Base-by-base conservation (phyloP, 2,329 filamentous ascomycete genomes). In the Penicillium sp. region DNA sequence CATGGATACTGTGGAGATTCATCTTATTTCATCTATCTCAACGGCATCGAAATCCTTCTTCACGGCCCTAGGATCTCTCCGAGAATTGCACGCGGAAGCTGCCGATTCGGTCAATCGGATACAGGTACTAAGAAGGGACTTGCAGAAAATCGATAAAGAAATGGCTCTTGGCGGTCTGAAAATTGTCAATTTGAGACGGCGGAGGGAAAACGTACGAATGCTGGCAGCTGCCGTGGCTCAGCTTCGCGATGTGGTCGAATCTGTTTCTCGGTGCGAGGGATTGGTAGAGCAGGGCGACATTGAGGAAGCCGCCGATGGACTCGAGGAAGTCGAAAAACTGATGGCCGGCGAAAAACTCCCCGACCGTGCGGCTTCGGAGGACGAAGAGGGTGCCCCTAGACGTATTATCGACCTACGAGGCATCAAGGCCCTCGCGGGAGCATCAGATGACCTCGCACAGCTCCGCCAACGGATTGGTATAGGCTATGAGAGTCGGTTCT, bases 1-100 rank as follows among this genome's bases (percentile, higher is more conserved):
- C 73, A 96, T 99, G 92, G 94, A 99, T 72, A 99, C 94, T 0
- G 92, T 99, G 22, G 94, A 99, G 72, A 91, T 99, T 53, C 94
- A 99, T 71, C 80, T 99, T 8, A 97, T 99, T 65, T 91, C 90
- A 32, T 96, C 92, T 0, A 99, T 99, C 60, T 97, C 93, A 2
- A 92, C 90, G 0, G 94, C 94, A 1, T 97, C 94, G 0, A 92
- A 91, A 0, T 96, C 93, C 0, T 99, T 99, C 74, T 99, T 99
- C 68, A 92, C 92, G 0, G 94, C 94, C 0, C 79, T 99, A 1
- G 93, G 94, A 0, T 96, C 92, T 0, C 78, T 99, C 34, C 89
- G 91, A 62, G 91, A 97, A 70, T 79, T 99, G 11, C 93, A 99
- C 71, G 88, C 88, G 0, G 94, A 99, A 73, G 92, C 94, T 7